Evolutionary conservation across 257 asterid species (phyloP), one percentile per base, ranked within the genome.

Genomic region (Fraxinus pennsylvanica): DNA sequence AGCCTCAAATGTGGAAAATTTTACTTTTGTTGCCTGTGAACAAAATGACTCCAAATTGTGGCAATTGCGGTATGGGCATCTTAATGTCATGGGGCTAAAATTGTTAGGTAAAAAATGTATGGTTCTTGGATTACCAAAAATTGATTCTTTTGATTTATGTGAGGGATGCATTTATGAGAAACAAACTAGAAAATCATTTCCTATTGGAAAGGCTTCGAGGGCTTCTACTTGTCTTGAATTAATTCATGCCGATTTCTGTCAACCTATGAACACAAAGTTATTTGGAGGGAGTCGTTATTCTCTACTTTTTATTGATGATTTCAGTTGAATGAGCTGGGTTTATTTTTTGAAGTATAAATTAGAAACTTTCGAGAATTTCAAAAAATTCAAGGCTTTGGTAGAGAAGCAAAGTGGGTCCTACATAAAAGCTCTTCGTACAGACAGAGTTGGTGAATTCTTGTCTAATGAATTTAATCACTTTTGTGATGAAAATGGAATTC

Each of bases 51-150:
- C 78, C 0, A 71, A 68, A 4, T 1, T 70, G 3, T 74, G 81
- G 76, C 80, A 79, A 25, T 63, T 78, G 33, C 1, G 45, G 6
- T 79, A 79, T 71, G 81, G 83, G 1, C 81, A 82, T 78, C 30
- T 75, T 1, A 74, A 78, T 27, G 17, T 50, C 6, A 77, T 68
- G 1, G 77, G 76, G 0, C 0, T 78, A 61, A 32, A 74, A 2
- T 10, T 66, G 4, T 4, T 78, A 0, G 33, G 10, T 61, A 0
- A 35, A 3, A 82, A 82, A 35, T 7, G n/a, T 25, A 78, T 75
- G 78, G 81, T 76, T 50, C 0, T 30, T 63, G 76, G 78, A 0
- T 5, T 45, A 0, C 78, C 76, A 0, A 27, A 71, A 27, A 76
- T 71, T 63, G 38, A 5, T 1, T 8, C 36, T n/a, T 1, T 73